Base-by-base conservation (phyloP, 2,329 filamentous ascomycete species). In the Exophiala phaeomuriformis region DNA sequence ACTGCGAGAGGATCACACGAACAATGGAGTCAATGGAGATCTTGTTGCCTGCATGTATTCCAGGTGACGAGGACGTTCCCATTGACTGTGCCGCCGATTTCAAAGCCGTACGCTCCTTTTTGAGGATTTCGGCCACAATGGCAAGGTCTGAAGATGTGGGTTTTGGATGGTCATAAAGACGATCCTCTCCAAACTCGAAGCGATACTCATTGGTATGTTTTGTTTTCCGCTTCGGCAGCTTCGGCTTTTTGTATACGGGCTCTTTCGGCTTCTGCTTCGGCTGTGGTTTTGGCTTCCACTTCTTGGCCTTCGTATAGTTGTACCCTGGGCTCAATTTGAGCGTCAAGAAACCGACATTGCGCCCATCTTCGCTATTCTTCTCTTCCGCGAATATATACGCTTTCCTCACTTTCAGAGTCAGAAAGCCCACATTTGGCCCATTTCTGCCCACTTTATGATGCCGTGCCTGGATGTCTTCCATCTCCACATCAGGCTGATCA, bases 1-100 rank as follows among this genome's bases (percentile, higher is more conserved):
- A 35, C 42, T 64, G 62, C 7, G 59, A 48, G 7, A 64, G 12
- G 28, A 64, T 61, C 30, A 57, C 56, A 31, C 58, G 55, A 32
- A 63, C 58, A 12, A 64, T 45, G 6, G 49, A 47, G 39, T 64
- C 59, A 12, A 62, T 36, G 6, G 52, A 59, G 8, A 61, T 44
- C 4, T 48, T 49, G 12, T 43, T 45, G 8, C 52, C 52, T 3
- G 53, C 60, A 53, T 63, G 61, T n/a, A 58, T 51, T 3, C 19
- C 19, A 19, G 60, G 60, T 31, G 12, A 51, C 3, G 37, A 40
- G 10, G 55, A 31, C 30, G 40, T 41, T 27, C 39, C 49, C 12
- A 33, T 36, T 28, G 37, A 12, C 12, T 47, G 27, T 4, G 35
- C 45, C 33, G 30, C 5, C 30, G 47, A 31, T n/a, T 27, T 28